Evolutionary conservation across 2,329 filamentous ascomycete species (phyloP).

Genomic region (Fusarium sp.): DNA sequence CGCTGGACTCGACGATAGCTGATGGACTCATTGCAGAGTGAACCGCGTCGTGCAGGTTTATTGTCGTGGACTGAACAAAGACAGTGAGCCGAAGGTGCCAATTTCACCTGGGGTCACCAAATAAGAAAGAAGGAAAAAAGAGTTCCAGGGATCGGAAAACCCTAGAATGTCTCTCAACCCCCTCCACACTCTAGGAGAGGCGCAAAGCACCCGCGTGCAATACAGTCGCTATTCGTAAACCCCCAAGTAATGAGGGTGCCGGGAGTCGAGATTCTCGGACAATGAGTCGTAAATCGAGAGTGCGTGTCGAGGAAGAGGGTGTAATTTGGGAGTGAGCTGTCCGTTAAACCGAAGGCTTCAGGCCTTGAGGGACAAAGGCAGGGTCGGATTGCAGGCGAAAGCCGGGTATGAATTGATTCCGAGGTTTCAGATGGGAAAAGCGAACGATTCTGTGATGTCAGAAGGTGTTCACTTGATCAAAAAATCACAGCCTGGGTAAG

Average conservation of each 20-base stretch:
- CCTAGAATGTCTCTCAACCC: slow-evolving; percentile 46
- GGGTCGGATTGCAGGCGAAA: slow-evolving; percentile 26
- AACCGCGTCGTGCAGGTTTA: slow-evolving; percentile 38
- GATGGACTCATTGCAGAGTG: slow-evolving; percentile 49
- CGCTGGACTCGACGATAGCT: slow-evolving; percentile 48
- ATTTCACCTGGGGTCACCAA: slow-evolving; percentile 42
- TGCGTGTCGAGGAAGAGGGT: slow-evolving; percentile 21
- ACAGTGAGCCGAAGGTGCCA: slow-evolving; percentile 35
- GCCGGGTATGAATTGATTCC: slow-evolving; percentile 15
- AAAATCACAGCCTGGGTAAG: slow-evolving; percentile 33
- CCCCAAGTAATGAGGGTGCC: slow-evolving; percentile 43
- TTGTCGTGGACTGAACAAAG: slow-evolving; percentile 31
- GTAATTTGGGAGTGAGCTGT: slow-evolving; percentile 13
- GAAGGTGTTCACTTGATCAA: slow-evolving; percentile 30
- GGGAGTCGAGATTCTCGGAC: slow-evolving; percentile 24
- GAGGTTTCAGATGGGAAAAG: slow-evolving; percentile 9
- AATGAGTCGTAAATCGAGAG: slow-evolving; percentile 30
- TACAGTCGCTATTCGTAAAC: slow-evolving; percentile 38
- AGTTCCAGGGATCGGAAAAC: slow-evolving; percentile 36
- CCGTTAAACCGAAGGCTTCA: slow-evolving; percentile 39
- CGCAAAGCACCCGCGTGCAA: slow-evolving; percentile 45
- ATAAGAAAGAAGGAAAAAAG: slow-evolving; percentile 24
- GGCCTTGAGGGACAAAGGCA: slow-evolving; percentile 4
- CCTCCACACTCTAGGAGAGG: slow-evolving; percentile 44
- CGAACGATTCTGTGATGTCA: slow-evolving; percentile 30